Evolutionary conservation across 768 basidiomycete species (phyloP), one percentile per base, ranked within the genome.

Genomic region (Coprinopsis sp.): DNA sequence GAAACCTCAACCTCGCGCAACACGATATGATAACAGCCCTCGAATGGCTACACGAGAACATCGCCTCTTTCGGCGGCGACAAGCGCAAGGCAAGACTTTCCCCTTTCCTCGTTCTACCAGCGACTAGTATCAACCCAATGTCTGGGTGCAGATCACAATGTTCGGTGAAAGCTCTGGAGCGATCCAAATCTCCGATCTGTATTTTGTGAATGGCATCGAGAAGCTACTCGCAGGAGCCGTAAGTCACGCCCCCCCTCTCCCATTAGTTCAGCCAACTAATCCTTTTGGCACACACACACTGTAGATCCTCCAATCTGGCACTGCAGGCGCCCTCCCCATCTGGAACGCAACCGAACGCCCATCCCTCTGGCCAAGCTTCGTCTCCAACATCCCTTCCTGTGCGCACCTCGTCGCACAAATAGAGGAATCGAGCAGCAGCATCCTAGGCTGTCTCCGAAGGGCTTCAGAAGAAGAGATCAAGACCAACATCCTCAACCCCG

Each of bases 141-240:
- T 31, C 22, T 8, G 19, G 3, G n/a, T n/a, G n/a, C 34, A 73
- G 67, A 75, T 80, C 2, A 78, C 77, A 2, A 58, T 74, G 21
- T 71, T 73, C 39, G 81, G 81, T n/a, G 68, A 80, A 51, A 74
- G 71, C 29, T 78, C 79, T 8, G 79, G 81, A 5, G 73, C 78
- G n/a, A 74, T 74, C 41, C 61, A 62, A 52, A 67, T 68, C n/a
- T 54, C 66, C 3, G 59, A 73, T 47, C 64, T 70, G 25, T 65
- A 66, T 43, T 58, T 71, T 34, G 65, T 66, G 49, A 63, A 60
- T 3, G 58, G 51, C 22, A 51, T 68, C 24, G 60, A 60, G 34
- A 57, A 57, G 22, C 47, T 70, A 10, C 68, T 65, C 13, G 55
- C 65, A 18, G 71, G 58, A 29, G 71, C 64, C 7, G 63, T 58